Percentiles rank a stretch among this genome's conserved stretches.
phyloP scores from a whole-genome alignment of 2,329 filamentous ascomycete species.

The Colletotrichum sp. region DNA sequence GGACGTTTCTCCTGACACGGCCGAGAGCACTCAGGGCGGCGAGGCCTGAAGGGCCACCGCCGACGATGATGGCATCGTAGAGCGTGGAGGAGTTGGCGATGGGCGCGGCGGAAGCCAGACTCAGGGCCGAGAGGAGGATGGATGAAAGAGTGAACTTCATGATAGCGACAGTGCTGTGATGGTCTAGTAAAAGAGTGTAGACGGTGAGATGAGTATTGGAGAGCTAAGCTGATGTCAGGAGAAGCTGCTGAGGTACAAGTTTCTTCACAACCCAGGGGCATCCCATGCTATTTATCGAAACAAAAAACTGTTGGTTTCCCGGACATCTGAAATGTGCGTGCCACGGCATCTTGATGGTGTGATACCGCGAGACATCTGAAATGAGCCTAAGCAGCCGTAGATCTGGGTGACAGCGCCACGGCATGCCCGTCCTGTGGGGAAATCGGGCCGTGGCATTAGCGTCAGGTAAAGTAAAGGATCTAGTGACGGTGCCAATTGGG shows the following conservation, averaged over 20 bases:
- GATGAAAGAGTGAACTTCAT: background rate
- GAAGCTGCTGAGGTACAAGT: background rate
- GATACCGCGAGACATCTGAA: slow-evolving; percentile 1
- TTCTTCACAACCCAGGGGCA: background rate
- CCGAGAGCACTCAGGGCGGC: slow-evolving; percentile 60
- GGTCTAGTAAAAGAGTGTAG: background rate
- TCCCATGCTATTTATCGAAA: background rate
- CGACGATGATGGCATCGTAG: slow-evolving; percentile 62
- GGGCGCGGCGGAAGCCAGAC: background rate
- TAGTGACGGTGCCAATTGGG: background rate
- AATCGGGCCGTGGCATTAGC: background rate
- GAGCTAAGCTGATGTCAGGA: background rate
- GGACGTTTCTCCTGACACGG: slow-evolving; percentile 57
- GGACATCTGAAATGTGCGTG: background rate
- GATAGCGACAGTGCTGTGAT: background rate
- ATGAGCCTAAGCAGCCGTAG: background rate
- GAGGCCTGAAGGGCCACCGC: slow-evolving; percentile 62
- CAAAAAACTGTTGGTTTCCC: background rate
- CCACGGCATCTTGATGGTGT: slow-evolving; percentile 3
- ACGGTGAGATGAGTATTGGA: background rate
- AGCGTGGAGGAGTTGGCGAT: background rate
- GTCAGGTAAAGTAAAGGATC: background rate
- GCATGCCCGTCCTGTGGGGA: slow-evolving; percentile 11
- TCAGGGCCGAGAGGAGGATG: background rate
- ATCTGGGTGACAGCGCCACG: background rate